phyloP scores from a whole-genome alignment of 495 filamentous ascomycete genomes.

The Annulohypoxylon moriforme region DNA sequence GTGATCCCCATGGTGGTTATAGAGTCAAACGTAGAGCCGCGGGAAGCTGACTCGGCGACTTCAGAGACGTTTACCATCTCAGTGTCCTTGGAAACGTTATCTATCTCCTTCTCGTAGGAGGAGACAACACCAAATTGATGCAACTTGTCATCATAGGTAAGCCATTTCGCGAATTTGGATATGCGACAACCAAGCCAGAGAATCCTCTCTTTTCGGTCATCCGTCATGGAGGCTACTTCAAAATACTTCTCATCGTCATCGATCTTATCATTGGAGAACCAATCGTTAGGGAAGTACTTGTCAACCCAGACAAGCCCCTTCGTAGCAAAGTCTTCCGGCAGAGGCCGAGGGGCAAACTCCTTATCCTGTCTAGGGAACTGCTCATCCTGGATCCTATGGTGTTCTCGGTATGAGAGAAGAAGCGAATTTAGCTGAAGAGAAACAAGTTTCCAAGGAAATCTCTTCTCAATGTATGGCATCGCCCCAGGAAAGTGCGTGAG shows the following conservation, averaged over 20 bases:
- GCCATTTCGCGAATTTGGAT: slow-evolving; percentile 54
- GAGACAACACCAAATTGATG: slow-evolving; percentile 50
- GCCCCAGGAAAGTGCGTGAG: slow-evolving; percentile 63
- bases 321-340: slow-evolving; percentile 87
- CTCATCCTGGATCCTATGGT: slow-evolving; percentile 59
- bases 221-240: slow-evolving; percentile 72
- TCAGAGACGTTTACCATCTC: slow-evolving; percentile 40
- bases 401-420: slow-evolving; percentile 52
- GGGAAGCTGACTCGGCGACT: slow-evolving; percentile 23
- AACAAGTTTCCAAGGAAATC: slow-evolving; percentile 74
- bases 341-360: slow-evolving; percentile 62
- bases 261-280: slow-evolving; percentile 74
- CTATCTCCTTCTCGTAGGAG: slow-evolving; percentile 40
- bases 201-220: slow-evolving; percentile 76
- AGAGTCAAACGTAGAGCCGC: slow-evolving; percentile 32
- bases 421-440: slow-evolving; percentile 75
- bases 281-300: slow-evolving; percentile 73
- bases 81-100: slow-evolving; percentile 30
- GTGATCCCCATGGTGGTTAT: slow-evolving; percentile 9
- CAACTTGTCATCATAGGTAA: slow-evolving; percentile 49
- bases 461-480: slow-evolving; percentile 55
- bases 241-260: slow-evolving; percentile 82
- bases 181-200: slow-evolving; percentile 75
- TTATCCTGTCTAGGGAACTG: slow-evolving; percentile 66
- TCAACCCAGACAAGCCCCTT: slow-evolving; percentile 79